Base-by-base conservation (phyloP, 306 rosid species). In the Citrullus colocynthis region DNA sequence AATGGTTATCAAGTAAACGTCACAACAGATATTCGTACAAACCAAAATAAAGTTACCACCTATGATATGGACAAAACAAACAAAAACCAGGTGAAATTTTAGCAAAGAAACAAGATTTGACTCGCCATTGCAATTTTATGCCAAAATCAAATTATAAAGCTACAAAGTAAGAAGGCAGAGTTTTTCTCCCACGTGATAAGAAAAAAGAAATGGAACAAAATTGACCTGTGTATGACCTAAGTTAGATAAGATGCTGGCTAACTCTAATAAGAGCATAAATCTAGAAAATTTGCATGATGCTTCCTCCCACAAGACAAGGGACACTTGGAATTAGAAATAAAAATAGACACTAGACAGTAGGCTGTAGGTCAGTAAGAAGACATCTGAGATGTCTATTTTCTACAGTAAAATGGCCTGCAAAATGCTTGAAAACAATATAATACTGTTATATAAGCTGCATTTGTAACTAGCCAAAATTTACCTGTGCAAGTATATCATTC, bases 401-500 rank as follows among this genome's bases (percentile, higher is more conserved):
- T 24, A 73, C 56, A 8, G 61, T 49, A 9, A 51, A 73, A 73
- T 45, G 8, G 7, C 75, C 36, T 45, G 21, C 58, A 45, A 70
- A 32, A 73, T 73, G 30, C 77, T 51, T 30, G 77, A 51, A 73
- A 15, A 17, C 9, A 73, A 51, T 52, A 32, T 49, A 41, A 51
- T 30, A 32, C 17, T 17, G 17, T 30, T 16, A 30, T 51, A 52
- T 13, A 34, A 62, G 41, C 30, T 16, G 45, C 62, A 24, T 16
- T 30, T 30, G 45, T 17, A 51, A 34, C 77, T 32, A 39, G 30
- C 54, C 32, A 74, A 81, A 80, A 83, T 83, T 87, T 36, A 95
- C 99, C 97, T 95, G 99, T 45, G 99, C 99, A 88, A 95, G 99
- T 88, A 95, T 90, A 88, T 95, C 99, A 86, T 92, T 95, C 99